These are phyloP conservation scores for Cephaloascus fragrans DNA, from an alignment of 805 yeast genomes.

Conservation along the genomic window DNA sequence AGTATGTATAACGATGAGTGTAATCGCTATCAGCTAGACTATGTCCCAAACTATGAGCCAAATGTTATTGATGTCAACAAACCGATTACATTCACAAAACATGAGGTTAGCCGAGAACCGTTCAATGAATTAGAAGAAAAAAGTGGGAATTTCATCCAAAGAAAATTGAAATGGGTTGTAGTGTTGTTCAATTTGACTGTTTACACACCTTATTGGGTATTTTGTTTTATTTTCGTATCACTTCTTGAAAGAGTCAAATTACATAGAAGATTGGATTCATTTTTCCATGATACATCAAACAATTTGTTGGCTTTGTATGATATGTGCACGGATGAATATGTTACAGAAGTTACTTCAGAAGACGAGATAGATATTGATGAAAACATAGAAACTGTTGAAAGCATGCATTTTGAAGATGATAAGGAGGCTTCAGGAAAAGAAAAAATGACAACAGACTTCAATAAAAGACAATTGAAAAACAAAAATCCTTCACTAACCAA, in stretches of 20 bases:
- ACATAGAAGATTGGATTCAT: conserved; percentile 16
- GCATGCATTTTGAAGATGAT: no score
- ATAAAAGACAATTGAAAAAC: background rate
- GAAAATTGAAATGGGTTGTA: conserved; percentile 38
- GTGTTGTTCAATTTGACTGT: conserved; percentile 35
- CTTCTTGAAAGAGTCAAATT: conserved; percentile 24
- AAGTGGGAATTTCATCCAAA: conserved; percentile 15
- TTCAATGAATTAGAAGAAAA: background rate
- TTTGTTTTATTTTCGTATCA: conserved; percentile 41
- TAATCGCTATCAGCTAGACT: conserved; percentile 25
- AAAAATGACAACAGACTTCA: background rate
- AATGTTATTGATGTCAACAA: conserved; percentile 42
- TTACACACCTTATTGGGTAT: conserved; percentile 53
- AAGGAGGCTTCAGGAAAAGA: no score
- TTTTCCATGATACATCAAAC: conserved; percentile 16
- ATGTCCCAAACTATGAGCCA: conserved; percentile 44
- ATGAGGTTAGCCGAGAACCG: conserved; percentile 1
- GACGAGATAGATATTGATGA: conserved; percentile 6
- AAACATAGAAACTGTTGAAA: no score
- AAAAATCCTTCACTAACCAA: background rate
- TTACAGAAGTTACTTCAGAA: conserved; percentile 1
- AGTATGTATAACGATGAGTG: conserved; percentile 33
- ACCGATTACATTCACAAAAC: conserved; percentile 21
- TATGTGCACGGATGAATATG: conserved; percentile 1
- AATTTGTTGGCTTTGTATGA: conserved; percentile 17